A percentile compares a stretch with the other conserved stretches of the same genome.
These are phyloP conservation scores for Chalaropsis ovoidea DNA, from an alignment of 2,329 filamentous ascomycete species.

Conservation along the genomic window DNA sequence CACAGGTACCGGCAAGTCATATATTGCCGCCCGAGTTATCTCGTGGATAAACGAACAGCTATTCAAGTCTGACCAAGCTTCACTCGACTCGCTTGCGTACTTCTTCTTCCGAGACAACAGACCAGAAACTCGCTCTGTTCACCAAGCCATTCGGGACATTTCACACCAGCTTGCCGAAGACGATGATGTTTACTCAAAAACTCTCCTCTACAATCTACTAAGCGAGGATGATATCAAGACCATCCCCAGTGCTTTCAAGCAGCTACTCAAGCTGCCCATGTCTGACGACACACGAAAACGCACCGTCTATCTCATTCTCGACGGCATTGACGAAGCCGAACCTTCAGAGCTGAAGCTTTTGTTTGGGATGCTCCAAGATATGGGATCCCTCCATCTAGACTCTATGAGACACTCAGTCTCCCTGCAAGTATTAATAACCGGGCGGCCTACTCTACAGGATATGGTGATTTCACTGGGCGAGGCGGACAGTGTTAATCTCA, in stretches of 20 bases:
- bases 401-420: constrained; percentile 27
- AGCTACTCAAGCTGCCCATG: constrained; percentile 36
- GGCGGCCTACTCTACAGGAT: constrained; percentile 37
- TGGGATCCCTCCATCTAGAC: neutral
- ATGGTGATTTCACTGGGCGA: constrained; percentile 34
- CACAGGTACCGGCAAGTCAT: constrained; percentile 39
- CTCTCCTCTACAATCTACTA: constrained; percentile 32
- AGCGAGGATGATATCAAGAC: constrained; percentile 37
- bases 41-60: constrained; percentile 33
- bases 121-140: constrained; percentile 38
- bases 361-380: constrained; percentile 28
- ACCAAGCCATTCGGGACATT: constrained; percentile 38
- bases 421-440: constrained; percentile 36
- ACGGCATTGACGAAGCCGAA: constrained; percentile 40
- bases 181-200: constrained; percentile 38
- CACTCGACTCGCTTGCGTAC: constrained; percentile 33
- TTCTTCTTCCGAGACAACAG: constrained; percentile 43
- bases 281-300: constrained; percentile 31
- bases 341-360: constrained; percentile 34
- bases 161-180: constrained; percentile 40
- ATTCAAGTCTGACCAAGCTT: constrained; percentile 28
- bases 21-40: constrained; percentile 38
- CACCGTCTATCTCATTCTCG: constrained; percentile 38
- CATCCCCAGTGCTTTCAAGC: constrained; percentile 37
- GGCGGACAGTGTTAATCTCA: constrained; percentile 31